These are phyloP conservation scores for Rutstroemia sp. DNA, from an alignment of 2,329 filamentous ascomycete species.

Conservation along the genomic window DNA sequence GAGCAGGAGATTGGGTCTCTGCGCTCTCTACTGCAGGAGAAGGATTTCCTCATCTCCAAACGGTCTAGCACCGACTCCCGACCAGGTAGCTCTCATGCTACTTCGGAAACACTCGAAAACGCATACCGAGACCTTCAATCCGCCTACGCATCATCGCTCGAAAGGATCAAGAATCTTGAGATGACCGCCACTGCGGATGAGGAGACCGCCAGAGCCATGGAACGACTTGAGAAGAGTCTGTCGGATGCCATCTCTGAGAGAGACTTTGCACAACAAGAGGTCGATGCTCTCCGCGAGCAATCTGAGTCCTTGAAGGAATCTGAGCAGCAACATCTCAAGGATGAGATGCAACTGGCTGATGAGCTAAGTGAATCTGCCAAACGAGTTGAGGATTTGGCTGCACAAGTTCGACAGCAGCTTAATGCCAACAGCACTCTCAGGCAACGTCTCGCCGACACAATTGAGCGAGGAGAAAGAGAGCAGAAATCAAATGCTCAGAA, in stretches of 20 bases:
- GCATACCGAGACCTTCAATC: constrained; percentile 70
- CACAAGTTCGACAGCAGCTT: constrained; percentile 73
- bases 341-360: constrained; percentile 57
- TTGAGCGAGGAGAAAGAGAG: constrained; percentile 75
- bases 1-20: constrained; percentile 89
- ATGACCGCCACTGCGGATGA: constrained; percentile 42
- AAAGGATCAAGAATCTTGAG: constrained; percentile 60
- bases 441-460: constrained; percentile 68
- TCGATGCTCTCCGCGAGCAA: constrained; percentile 52
- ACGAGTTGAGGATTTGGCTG: constrained; percentile 72
- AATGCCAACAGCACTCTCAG: constrained; percentile 70
- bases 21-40: constrained; percentile 68
- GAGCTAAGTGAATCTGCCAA: constrained; percentile 67
- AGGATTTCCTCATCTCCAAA: constrained; percentile 68
- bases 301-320: constrained; percentile 49
- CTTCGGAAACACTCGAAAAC: constrained; percentile 63
- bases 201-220: constrained; percentile 54
- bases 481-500: constrained; percentile 72
- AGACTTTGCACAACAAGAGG: constrained; percentile 62
- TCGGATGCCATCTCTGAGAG: constrained; percentile 63
- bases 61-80: constrained; percentile 36
- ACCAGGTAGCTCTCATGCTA: constrained; percentile 42
- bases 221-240: constrained; percentile 61
- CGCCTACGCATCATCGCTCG: constrained; percentile 59
- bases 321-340: constrained; percentile 49